Percentiles rank a stretch among this genome's conserved stretches.
phyloP scores from a whole-genome alignment of 306 rosid genomes.

The Glycine soja region DNA sequence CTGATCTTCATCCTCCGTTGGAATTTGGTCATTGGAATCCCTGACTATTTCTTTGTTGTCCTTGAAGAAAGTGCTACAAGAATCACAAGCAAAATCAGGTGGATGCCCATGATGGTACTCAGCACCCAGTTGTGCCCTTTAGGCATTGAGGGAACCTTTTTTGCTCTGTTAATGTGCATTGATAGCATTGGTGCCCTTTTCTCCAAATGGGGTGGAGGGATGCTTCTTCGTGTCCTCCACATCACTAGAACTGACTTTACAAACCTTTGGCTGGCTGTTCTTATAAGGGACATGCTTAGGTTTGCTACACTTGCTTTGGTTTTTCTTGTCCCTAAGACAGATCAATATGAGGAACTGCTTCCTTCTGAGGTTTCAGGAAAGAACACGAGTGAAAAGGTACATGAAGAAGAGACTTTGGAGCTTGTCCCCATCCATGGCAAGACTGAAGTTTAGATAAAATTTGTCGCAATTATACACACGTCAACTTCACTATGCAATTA shows the following conservation, averaged over 20 bases:
- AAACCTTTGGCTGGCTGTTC: slow-evolving; percentile 68
- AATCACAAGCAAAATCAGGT: slow-evolving; percentile 58
- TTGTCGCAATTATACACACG: background rate
- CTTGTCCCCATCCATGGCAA: slow-evolving; percentile 57
- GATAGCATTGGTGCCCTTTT: slow-evolving; percentile 68
- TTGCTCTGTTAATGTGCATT: slow-evolving; percentile 74
- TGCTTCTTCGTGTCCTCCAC: slow-evolving; percentile 58
- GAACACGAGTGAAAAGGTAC: slow-evolving; percentile 1
- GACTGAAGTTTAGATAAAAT: slow-evolving; percentile 37
- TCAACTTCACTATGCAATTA: background rate
- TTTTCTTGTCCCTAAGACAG: slow-evolving; percentile 70
- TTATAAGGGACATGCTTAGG: slow-evolving; percentile 63
- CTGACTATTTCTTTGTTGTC: slow-evolving; percentile 66
- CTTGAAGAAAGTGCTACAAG: slow-evolving; percentile 63
- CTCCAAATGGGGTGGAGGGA: slow-evolving; percentile 70
- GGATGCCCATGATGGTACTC: slow-evolving; percentile 82
- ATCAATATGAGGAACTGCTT: slow-evolving; percentile 55
- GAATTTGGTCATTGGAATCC: slow-evolving; percentile 69
- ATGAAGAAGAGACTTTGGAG: slow-evolving; percentile 65
- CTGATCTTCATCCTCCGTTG: slow-evolving; percentile 69
- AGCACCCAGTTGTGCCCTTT: slow-evolving; percentile 73
- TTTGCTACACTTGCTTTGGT: slow-evolving; percentile 59
- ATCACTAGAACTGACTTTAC: slow-evolving; percentile 71
- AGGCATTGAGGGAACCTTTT: slow-evolving; percentile 85
- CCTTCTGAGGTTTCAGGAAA: slow-evolving; percentile 55